Evolutionary conservation across 2,329 filamentous ascomycete species (phyloP).

Genomic region (Xylariaceae sp.): DNA sequence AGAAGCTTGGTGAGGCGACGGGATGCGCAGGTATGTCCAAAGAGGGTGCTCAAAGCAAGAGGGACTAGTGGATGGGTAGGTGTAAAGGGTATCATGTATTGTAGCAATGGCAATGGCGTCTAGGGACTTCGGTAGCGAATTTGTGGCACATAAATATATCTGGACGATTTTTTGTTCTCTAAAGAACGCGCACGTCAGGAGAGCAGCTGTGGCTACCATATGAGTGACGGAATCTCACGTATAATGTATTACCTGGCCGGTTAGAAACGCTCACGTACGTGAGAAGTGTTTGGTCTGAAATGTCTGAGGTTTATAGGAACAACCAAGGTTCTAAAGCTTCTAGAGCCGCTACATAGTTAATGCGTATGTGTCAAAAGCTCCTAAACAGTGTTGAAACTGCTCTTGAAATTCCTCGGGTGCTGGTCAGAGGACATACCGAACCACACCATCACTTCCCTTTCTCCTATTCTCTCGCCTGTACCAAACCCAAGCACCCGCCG

Average conservation of each 20-base stretch:
- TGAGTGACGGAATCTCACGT: too few relatives aligned
- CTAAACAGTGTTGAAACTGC: not conserved
- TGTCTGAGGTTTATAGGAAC: too few relatives aligned
- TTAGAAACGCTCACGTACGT: too few relatives aligned
- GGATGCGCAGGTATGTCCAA: slow-evolving; percentile 72
- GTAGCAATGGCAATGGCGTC: not conserved
- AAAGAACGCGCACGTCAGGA: not conserved
- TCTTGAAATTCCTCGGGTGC: not conserved
- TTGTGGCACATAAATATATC: not conserved
- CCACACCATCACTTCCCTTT: not conserved
- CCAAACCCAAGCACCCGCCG: not conserved
- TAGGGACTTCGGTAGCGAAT: not conserved
- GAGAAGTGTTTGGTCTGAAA: too few relatives aligned
- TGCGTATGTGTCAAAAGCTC: not conserved
- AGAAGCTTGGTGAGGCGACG: slow-evolving; percentile 63
- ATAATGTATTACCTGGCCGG: too few relatives aligned
- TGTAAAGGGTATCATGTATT: not conserved
- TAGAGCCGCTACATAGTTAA: not conserved
- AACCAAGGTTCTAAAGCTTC: not conserved
- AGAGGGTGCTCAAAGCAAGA: slow-evolving; percentile 58
- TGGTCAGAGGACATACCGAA: not conserved
- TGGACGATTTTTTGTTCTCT: not conserved
- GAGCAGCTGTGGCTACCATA: too few relatives aligned
- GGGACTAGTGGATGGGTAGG: slow-evolving; percentile 19
- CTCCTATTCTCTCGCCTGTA: not conserved